phyloP scores from a whole-genome alignment of 2,329 filamentous ascomycete genomes.

The Botrytis elliptica region DNA sequence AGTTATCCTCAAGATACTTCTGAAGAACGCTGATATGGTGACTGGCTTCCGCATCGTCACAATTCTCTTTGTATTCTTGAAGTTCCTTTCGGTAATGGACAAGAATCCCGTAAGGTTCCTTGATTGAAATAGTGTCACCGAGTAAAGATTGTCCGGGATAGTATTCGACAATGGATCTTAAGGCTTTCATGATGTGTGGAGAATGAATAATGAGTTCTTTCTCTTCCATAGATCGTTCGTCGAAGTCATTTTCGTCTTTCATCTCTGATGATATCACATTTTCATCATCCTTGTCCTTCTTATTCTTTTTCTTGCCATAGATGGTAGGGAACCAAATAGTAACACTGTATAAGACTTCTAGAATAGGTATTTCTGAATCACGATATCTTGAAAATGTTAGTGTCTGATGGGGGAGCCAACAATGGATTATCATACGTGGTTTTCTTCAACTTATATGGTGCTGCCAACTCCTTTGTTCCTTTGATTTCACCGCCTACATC shows the following conservation, averaged over 20 bases:
- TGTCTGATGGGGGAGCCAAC: not conserved
- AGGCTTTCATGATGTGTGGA: conserved; percentile 30
- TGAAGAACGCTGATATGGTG: conserved; percentile 29
- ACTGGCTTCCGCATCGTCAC: conserved; percentile 28
- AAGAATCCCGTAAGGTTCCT: conserved; percentile 44
- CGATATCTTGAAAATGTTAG: conserved; percentile 24
- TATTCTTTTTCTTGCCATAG: conserved; percentile 25
- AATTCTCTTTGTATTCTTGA: conserved; percentile 28
- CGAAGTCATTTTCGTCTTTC: conserved; percentile 25
- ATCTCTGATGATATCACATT: not conserved
- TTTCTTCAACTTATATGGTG: conserved; percentile 31
- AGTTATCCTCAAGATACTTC: conserved; percentile 30
- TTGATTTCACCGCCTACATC: conserved; percentile 30
- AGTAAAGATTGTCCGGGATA: conserved; percentile 29
- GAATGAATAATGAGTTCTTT: conserved; percentile 33
- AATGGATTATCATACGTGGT: conserved; percentile 21
- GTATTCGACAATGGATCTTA: conserved; percentile 30
- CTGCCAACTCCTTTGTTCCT: conserved; percentile 28
- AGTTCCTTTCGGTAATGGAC: conserved; percentile 33
- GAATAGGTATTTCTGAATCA: conserved; percentile 27
- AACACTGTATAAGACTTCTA: conserved; percentile 31
- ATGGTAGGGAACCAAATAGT: conserved; percentile 31
- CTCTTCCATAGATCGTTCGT: conserved; percentile 32
- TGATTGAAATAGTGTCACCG: conserved; percentile 29
- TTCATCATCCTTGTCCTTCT: conserved; percentile 25